phyloP scores from a whole-genome alignment of 1,139 yeast species.

The Candida pseudoviswanathii region DNA sequence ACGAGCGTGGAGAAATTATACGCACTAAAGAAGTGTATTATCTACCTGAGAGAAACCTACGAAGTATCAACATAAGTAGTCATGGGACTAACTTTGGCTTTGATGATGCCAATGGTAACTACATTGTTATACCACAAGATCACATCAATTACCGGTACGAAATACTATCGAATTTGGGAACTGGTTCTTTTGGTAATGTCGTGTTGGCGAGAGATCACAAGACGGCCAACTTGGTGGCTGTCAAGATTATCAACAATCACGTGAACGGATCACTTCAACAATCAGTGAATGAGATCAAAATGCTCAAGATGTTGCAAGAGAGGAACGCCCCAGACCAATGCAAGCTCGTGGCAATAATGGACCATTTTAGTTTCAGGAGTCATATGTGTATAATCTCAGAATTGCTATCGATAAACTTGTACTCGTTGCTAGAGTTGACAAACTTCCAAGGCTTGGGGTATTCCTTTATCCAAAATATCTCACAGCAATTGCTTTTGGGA shows the following conservation, averaged over 20 bases:
- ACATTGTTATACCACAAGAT: conserved; percentile 58
- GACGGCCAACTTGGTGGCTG: conserved; percentile 57
- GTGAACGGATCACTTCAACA: conserved; percentile 69
- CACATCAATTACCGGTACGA: conserved; percentile 80
- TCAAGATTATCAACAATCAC: conserved; percentile 76
- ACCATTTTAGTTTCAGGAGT: conserved; percentile 78
- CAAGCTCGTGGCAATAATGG: conserved; percentile 42
- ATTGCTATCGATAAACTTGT: conserved; percentile 65
- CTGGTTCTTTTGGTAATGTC: conserved; percentile 86
- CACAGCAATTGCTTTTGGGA: conserved; percentile 60
- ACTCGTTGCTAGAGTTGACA: conserved; percentile 63
- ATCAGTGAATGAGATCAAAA: conserved; percentile 76
- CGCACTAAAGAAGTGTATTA: conserved; percentile 43
- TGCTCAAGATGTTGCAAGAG: conserved; percentile 51
- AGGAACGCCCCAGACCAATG: conserved; percentile 31
- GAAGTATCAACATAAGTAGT: conserved; percentile 46
- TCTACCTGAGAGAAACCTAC: conserved; percentile 28
- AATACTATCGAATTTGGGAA: conserved; percentile 61
- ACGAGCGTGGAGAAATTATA: conserved; percentile 56
- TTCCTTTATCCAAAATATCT: conserved; percentile 50
- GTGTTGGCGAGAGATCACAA: conserved; percentile 69
- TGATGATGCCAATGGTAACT: conserved; percentile 71
- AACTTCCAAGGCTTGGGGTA: conserved; percentile 63
- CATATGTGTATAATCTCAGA: conserved; percentile 86
- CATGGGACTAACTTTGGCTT: conserved; percentile 63